Percentiles rank a stretch among this genome's conserved stretches.
Conservation (phyloP, 306 rosid genomes). For the Calophaca sinica region DNA sequence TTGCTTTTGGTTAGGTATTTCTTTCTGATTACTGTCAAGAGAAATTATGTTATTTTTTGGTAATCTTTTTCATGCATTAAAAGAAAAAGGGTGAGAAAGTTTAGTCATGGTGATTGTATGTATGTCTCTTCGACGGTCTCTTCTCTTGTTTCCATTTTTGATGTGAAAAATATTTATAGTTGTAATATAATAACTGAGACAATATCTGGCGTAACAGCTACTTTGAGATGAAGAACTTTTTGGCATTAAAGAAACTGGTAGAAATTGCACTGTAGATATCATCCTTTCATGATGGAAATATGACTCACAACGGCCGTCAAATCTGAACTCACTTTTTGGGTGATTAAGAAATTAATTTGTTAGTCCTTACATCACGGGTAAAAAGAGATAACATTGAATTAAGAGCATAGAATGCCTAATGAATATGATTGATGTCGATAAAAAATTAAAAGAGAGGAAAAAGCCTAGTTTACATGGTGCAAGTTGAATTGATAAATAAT, state of each 20-base stretch:
- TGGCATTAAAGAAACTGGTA: conserved; percentile 11
- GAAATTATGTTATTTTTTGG: background rate
- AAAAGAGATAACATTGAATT: background rate
- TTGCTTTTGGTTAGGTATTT: conserved; percentile 5
- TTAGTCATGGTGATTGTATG: background rate
- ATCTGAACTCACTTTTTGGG: conserved; percentile 34
- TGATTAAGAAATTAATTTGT: background rate
- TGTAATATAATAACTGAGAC: background rate
- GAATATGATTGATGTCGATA: background rate
- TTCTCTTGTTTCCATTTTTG: conserved; percentile 28
- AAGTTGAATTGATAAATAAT: conserved; percentile 20
- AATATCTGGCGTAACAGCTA: background rate
- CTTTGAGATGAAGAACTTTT: conserved; percentile 3
- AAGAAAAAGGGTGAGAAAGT: background rate
- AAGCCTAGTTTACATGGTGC: too few species aligned
- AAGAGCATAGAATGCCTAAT: background rate
- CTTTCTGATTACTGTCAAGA: conserved; percentile 10
- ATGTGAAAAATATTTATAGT: background rate
- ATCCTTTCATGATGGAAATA: background rate
- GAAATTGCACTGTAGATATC: conserved; percentile 10
- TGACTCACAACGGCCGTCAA: conserved; percentile 9
- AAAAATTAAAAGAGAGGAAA: too few species aligned
- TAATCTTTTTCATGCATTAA: background rate
- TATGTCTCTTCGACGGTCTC: background rate
- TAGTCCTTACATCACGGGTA: conserved; percentile 13